Evolutionary conservation across 306 rosid species (phyloP), one percentile per base, ranked within the genome.

Genomic region (Gleditsia sinensis): DNA sequence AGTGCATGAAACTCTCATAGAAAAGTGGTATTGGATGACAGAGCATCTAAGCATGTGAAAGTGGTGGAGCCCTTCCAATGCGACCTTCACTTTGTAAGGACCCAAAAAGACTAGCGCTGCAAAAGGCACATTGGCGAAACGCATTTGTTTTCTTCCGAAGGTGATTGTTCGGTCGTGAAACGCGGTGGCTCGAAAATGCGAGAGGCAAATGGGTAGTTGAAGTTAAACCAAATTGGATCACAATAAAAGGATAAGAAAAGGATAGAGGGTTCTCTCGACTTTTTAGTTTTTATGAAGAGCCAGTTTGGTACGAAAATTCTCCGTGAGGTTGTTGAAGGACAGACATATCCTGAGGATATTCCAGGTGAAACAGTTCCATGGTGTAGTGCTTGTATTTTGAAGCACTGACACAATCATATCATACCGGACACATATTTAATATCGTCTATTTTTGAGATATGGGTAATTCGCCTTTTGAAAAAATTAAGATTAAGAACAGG

Each of bases 11-110:
- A 64, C 79, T 71, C 32, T 50, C 40, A 24, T 7, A 51, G 51
- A 70, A 79, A 77, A 83, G 78, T 75, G 53, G 76, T 0, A 78
- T 74, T 65, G 81, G 87, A 83, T 79, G 79, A 76, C 42, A 49
- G 21, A 80, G 86, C 86, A 83, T 79, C 86, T 79, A 70, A 60
- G 64, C 86, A 83, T 83, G 79, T 83, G 83, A 33, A 78, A 65
- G 83, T 83, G 86, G 86, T n/a, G n/a, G 57, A 54, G 73, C 72
- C 79, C 48, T 75, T 67, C 20, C 12, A 7, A 37, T 48, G 65
- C 43, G 45, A 50, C 53, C 21, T 76, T 71, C 65, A 64, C 81
- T 69, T 63, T 69, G 73, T 69, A 53, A 14, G 49, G 61, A 39
- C 75, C 70, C 60, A 71, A 46, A 37, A 48, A 46, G 62, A 34